Conservation (phyloP, 805 yeast species). For the Kazachstania africana region DNA sequence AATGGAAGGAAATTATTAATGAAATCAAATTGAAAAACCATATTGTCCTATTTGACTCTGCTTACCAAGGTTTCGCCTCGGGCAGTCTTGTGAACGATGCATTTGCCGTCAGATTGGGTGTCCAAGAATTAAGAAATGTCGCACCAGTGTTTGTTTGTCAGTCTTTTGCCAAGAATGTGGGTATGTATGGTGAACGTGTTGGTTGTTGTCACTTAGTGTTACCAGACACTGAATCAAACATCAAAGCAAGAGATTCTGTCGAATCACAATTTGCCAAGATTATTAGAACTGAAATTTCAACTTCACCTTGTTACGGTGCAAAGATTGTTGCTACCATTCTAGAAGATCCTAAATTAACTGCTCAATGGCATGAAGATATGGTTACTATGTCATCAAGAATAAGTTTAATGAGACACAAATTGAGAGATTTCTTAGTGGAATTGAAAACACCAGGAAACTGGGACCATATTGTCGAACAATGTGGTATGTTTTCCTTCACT, state of each 20-base stretch:
- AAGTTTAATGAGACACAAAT: slow-evolving; percentile 57
- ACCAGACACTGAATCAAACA: slow-evolving; percentile 27
- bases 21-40: slow-evolving; percentile 52
- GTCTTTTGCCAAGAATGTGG: slow-evolving; percentile 93
- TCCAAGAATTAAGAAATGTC: slow-evolving; percentile 32
- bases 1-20: slow-evolving; percentile 65
- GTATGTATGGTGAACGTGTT: slow-evolving; percentile 95
- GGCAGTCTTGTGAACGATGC: slow-evolving; percentile 80
- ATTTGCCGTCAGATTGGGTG: slow-evolving; percentile 57
- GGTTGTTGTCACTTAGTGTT: slow-evolving; percentile 80
- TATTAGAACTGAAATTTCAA: slow-evolving; percentile 78
- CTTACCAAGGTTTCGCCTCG: slow-evolving; percentile 94
- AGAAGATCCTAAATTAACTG: slow-evolving; percentile 49
- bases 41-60: slow-evolving; percentile 81
- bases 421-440: slow-evolving; percentile 47
- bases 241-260: slow-evolving; percentile 42
- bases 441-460: slow-evolving; percentile 80
- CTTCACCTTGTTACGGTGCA: slow-evolving; percentile 94
- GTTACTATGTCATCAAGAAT: slow-evolving; percentile 82
- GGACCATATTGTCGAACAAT: slow-evolving; percentile 83
- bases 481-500: slow-evolving; percentile 95
- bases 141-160: slow-evolving; percentile 73
- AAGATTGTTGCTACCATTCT: slow-evolving; percentile 73
- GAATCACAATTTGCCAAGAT: slow-evolving; percentile 64
- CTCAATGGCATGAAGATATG: slow-evolving; percentile 78